Conservation (phyloP, 768 basidiomycete genomes). For the Galerina sulciceps region DNA sequence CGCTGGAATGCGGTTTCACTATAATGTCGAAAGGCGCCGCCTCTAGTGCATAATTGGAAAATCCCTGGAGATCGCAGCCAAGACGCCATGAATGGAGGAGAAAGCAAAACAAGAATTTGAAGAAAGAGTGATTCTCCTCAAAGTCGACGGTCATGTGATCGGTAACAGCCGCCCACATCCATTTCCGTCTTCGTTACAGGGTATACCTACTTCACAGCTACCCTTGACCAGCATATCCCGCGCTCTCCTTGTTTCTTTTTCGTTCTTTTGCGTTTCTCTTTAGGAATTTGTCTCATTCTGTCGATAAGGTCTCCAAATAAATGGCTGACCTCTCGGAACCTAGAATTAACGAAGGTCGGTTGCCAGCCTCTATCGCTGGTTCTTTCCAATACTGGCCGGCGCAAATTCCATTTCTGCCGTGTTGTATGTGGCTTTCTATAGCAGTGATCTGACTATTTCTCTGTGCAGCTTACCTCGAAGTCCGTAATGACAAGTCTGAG, state of each 20-base stretch:
- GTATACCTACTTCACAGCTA: not conserved
- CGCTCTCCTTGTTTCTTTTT: slow-evolving; percentile 10
- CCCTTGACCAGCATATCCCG: not conserved
- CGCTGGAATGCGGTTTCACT: slow-evolving; percentile 19
- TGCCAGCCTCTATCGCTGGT: slow-evolving; percentile 2
- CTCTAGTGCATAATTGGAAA: slow-evolving; percentile 8
- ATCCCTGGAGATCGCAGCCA: slow-evolving; percentile 18
- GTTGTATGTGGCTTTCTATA: slow-evolving; percentile 6
- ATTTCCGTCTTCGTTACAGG: slow-evolving; percentile 1
- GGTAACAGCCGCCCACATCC: slow-evolving; percentile 18
- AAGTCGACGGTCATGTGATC: slow-evolving; percentile 20
- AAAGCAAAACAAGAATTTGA: not conserved
- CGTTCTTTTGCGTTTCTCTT: slow-evolving; percentile 14
- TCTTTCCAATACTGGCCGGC: not conserved
- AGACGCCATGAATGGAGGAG: slow-evolving; percentile 26
- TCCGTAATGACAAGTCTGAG: slow-evolving; percentile 83
- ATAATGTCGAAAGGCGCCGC: slow-evolving; percentile 24
- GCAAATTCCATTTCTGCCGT: not conserved
- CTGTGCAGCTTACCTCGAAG: slow-evolving; percentile 79
- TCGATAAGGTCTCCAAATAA: not conserved
- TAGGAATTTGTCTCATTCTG: slow-evolving; percentile 10
- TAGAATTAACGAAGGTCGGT: slow-evolving; percentile 71
- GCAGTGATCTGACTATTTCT: slow-evolving; percentile 28
- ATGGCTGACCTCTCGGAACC: slow-evolving; percentile 86
- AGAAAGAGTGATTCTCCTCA: not conserved